phyloP scores from a whole-genome alignment of 208 protist species.

The Wallacemonas sp. region DNA sequence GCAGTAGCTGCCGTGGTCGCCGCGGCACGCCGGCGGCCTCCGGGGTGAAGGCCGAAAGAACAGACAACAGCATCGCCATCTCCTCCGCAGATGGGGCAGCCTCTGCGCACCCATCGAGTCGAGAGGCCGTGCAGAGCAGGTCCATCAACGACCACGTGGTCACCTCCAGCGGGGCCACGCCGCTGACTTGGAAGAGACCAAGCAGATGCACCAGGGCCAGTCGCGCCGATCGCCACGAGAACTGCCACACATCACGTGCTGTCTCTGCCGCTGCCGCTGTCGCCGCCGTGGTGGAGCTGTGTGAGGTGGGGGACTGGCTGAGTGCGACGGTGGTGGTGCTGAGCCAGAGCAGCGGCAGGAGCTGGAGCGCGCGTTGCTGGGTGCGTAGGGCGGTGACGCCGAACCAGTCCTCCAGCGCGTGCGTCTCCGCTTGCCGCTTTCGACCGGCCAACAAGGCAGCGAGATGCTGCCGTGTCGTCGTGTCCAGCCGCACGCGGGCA shows the following conservation, averaged over 20 bases:
- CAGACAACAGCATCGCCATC: background rate
- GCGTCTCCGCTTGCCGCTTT: background rate
- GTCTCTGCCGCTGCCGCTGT: too few relatives aligned
- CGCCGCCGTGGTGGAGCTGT: background rate
- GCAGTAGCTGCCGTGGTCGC: background rate
- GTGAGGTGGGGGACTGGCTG: background rate
- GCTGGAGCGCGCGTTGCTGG: constrained; percentile 69
- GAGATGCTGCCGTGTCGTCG: background rate
- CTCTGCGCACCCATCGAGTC: background rate
- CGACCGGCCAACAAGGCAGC: constrained; percentile 2
- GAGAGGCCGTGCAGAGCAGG: constrained; percentile 19
- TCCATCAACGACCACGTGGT: constrained; percentile 32
- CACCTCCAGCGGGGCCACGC: constrained; percentile 33
- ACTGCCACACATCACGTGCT: constrained; percentile 3
- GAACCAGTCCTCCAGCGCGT: constrained; percentile 4
- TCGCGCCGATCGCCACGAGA: constrained; percentile 32
- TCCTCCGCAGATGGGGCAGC: background rate
- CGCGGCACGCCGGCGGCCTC: background rate
- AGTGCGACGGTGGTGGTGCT: background rate
- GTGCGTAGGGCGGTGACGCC: background rate
- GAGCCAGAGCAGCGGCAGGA: constrained; percentile 76
- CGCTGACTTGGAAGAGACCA: constrained; percentile 36
- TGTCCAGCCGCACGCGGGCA: background rate
- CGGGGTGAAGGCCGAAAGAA: background rate
- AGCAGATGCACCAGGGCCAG: constrained; percentile 44